Evolutionary conservation across 345 rosid genomes (phyloP).

Genomic region (Camelina neglecta): DNA sequence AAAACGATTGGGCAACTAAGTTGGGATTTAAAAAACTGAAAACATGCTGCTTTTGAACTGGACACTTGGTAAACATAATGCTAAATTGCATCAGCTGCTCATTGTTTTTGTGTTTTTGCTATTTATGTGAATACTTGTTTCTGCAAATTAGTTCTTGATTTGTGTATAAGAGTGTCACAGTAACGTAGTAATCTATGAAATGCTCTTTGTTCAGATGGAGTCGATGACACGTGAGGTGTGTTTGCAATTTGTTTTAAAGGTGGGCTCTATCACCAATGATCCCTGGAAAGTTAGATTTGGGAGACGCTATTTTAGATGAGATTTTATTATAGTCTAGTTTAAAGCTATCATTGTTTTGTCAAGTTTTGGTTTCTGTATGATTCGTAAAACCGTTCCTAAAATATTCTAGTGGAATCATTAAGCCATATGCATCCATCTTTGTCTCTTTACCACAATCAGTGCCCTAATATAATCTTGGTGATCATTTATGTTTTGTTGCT

Average conservation of each 20-base stretch:
- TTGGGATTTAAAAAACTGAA: background rate
- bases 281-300: background rate
- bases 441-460: background rate
- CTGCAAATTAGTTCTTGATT: background rate
- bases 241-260: background rate
- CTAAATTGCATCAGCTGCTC: background rate
- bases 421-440: background rate
- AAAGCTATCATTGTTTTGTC: constrained; percentile 7
- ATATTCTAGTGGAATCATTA: background rate
- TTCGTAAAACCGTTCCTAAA: background rate
- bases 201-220: constrained; percentile 3
- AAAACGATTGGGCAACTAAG: background rate
- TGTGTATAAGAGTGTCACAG: background rate
- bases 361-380: too few relatives aligned
- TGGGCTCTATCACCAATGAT: background rate
- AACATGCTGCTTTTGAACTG: background rate
- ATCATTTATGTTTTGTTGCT: background rate
- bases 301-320: background rate
- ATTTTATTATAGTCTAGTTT: background rate
- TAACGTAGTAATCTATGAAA: background rate
- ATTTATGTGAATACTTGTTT: background rate
- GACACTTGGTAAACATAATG: background rate
- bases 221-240: constrained; percentile 9
- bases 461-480: background rate
- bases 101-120: background rate